phyloP scores from a whole-genome alignment of 2,329 filamentous ascomycete genomes.

The Colletotrichum kahawae region DNA sequence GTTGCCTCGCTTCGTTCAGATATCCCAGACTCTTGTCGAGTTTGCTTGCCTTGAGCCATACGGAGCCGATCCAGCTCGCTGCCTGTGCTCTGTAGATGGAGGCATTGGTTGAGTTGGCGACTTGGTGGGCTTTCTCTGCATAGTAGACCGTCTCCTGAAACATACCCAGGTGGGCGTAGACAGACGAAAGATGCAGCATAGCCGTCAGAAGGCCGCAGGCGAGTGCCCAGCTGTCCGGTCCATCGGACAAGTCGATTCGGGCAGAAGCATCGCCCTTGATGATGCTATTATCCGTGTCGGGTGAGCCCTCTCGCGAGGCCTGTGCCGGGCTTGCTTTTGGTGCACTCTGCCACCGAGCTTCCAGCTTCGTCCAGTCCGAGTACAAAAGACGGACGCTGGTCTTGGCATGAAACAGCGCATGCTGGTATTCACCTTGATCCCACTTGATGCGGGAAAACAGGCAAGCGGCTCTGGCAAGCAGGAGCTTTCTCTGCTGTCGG shows the following conservation, averaged over 20 bases:
- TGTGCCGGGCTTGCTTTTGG: slow-evolving; percentile 25
- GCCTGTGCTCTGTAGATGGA: slow-evolving; percentile 61
- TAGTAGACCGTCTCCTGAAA: slow-evolving; percentile 90
- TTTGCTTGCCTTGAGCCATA: slow-evolving; percentile 63
- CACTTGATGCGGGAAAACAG: slow-evolving; percentile 70
- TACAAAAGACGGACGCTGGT: slow-evolving; percentile 61
- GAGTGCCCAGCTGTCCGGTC: slow-evolving; percentile 79
- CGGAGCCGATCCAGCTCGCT: slow-evolving; percentile 57
- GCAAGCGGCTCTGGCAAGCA: slow-evolving; percentile 65
- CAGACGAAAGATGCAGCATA: slow-evolving; percentile 73
- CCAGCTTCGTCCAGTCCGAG: slow-evolving; percentile 60
- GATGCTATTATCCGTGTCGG: slow-evolving; percentile 1
- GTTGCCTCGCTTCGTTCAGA: slow-evolving; percentile 57
- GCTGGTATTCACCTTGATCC: slow-evolving; percentile 63
- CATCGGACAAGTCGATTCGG: slow-evolving; percentile 46
- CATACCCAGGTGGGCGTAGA: slow-evolving; percentile 85
- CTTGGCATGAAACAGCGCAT: slow-evolving; percentile 62
- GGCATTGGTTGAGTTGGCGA: slow-evolving; percentile 72
- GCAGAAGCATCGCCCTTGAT: slow-evolving; percentile 3
- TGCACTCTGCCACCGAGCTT: slow-evolving; percentile 32
- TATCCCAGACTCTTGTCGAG: slow-evolving; percentile 61
- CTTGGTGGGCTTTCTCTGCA: slow-evolving; percentile 80
- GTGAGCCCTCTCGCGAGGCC: background rate
- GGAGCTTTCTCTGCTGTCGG: slow-evolving; percentile 45
- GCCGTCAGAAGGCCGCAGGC: slow-evolving; percentile 75